A percentile compares a stretch with the other conserved stretches of the same genome.
phyloP scores from a whole-genome alignment of 83 land plant species.

The Picea engelmannii region DNA sequence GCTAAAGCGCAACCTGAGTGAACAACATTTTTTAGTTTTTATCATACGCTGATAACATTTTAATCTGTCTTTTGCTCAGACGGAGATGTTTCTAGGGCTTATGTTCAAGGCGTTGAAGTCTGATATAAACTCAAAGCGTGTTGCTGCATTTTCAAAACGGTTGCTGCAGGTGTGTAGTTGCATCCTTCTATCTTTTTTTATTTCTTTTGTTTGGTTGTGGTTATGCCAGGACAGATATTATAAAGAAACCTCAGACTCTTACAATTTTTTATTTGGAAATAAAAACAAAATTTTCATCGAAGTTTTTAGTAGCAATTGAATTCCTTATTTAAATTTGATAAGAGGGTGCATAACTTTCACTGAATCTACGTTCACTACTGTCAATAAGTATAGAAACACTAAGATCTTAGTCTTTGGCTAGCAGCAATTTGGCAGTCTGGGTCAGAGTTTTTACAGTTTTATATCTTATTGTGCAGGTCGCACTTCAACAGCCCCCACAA shows the following conservation, averaged over 20 bases:
- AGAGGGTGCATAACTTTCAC: background rate
- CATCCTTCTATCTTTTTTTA: background rate
- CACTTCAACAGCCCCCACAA: constrained; percentile 92
- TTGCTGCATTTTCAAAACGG: constrained; percentile 88
- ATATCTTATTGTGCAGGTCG: constrained; percentile 58
- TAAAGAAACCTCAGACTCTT: background rate
- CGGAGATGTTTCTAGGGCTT: constrained; percentile 90
- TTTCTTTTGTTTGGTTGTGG: background rate
- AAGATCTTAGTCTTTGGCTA: background rate
- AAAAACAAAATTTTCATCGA: background rate
- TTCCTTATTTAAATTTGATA: background rate
- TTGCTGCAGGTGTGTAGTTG: constrained; percentile 67
- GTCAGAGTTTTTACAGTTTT: background rate
- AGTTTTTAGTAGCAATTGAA: background rate
- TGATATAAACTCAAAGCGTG: constrained; percentile 81
- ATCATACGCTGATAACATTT: constrained; percentile 5
- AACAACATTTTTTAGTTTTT: background rate
- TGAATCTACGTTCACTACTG: background rate
- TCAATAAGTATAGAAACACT: background rate
- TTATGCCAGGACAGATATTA: background rate
- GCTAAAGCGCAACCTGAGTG: background rate
- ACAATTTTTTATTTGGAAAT: background rate
- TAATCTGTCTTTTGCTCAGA: constrained; percentile 36
- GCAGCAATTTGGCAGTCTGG: background rate
- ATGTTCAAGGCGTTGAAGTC: constrained; percentile 80